Base-by-base conservation (phyloP, 2,329 filamentous ascomycete genomes). In the Diaporthe capsici region DNA sequence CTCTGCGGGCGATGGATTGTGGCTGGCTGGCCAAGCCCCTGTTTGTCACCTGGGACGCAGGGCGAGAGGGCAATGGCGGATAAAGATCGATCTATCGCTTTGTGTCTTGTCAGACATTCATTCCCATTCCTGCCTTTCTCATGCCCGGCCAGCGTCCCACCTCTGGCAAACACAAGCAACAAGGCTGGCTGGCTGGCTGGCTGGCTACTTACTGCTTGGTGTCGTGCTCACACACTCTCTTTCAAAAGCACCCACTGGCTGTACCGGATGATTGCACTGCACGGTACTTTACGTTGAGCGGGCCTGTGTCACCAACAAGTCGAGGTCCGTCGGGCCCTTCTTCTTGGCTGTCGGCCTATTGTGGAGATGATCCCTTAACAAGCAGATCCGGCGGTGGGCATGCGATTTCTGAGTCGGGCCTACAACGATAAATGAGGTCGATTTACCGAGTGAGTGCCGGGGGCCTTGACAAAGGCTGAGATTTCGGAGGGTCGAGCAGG, bases 1-100 rank as follows among this genome's bases (percentile, higher is more conserved):
- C 71, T 73, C 71, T 47, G 58, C 31, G 31, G 53, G 28, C 37
- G 39, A 22, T n/a, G 73, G 51, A 51, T 67, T 61, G 58, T 74
- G 72, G 71, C 37, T 74, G 57, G 71, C 57, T 60, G 60, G 44
- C 37, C 71, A 67, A 74, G 72, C 67, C 75, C 51, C 60, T 65
- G 61, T 72, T 75, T 75, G 72, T 72, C 58, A 49, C 61, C 61
- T 34, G 57, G 28, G 57, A 71, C 74, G 58, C 58, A 74, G 37
- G 39, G 72, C 58, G 72, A 71, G 57, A 72, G 61, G 51, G 55
- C 65, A 8, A 4, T 34, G 42, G 34, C 58, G 68, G 47, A 44
- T 55, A 53, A 74, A 75, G 37, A 71, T 68, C 34, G 55, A 65
- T 58, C 58, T 55, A 51, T 63, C 55, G 39, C 44, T 49, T 75